Base-by-base conservation (phyloP, 2,329 filamentous ascomycete genomes). In the Aspergillus eucalypticola region DNA sequence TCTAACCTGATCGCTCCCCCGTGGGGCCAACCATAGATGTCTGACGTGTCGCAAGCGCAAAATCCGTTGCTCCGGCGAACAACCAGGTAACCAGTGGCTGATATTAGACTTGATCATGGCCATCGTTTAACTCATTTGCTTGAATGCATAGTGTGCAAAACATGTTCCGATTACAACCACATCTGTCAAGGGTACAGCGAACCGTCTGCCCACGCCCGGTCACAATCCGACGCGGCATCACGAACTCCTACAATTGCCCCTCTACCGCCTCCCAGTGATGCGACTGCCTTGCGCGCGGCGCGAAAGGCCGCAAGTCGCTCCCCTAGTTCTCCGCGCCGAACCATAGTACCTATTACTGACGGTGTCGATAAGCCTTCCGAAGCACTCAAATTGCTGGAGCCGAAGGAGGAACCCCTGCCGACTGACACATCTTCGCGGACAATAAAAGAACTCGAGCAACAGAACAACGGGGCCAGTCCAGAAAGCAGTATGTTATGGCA, bases 11-110 rank as follows among this genome's bases (percentile, higher is more conserved):
- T 32, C 32, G n/a, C 23, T 52, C 23, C 42, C 54, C 54, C 23
- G 5, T 25, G 23, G 44, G 46, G 8, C 23, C 48, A 29, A 21
- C 8, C 59, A 58, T 68, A 89, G 87, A 62, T 90, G 88, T 75
- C 79, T 87, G 71, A 90, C 89, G 44, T 92, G 89, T 77, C 87
- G 89, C 69, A 90, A 87, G 73, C 85, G 89, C 70, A 92, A 91
- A 77, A 91, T 89, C 56, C 82, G 88, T 73, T 91, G 89, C 74
- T 89, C 88, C 49, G 89, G 89, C 63, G 88, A 90, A 76, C 86
- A 88, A 63, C 89, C 89, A 59, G 78, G 76, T 79, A 69, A 61
- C 68, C 29, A 5, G 27, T 50, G 25, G 48, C 41, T 25, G 27
- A 44, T 49, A 11, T 19, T 11, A 23, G 48, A 21, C 29, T 17